These are phyloP conservation scores for Huntiella abstrusa DNA, from an alignment of 2,329 filamentous ascomycete genomes.

Conservation along the genomic window DNA sequence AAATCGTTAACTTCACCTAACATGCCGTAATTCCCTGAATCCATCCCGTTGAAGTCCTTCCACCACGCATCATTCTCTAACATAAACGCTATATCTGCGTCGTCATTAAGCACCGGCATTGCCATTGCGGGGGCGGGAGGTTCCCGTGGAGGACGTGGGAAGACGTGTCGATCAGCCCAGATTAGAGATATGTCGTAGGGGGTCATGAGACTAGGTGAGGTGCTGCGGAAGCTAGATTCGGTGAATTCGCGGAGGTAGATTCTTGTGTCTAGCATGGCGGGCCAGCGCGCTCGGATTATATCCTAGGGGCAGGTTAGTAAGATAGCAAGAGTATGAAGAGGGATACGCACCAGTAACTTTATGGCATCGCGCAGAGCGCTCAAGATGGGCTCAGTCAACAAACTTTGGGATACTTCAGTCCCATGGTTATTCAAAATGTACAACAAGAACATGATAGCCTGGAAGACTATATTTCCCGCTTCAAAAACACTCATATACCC, in stretches of 20 bases:
- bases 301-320: background rate
- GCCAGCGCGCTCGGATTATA: background rate
- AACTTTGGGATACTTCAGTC: background rate
- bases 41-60: no score
- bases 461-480: slow-evolving; percentile 5
- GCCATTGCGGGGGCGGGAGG: no score
- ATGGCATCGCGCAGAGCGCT: background rate
- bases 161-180: no score
- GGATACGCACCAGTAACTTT: background rate
- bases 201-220: background rate
- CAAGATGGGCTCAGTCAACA: background rate
- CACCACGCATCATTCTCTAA: no score
- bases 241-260: slow-evolving; percentile 12
- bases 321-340: background rate
- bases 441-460: slow-evolving; percentile 4
- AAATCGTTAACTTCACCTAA: no score
- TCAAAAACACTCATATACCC: slow-evolving; percentile 7
- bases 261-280: slow-evolving; percentile 6
- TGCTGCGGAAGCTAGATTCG: slow-evolving; percentile 10
- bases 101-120: no score
- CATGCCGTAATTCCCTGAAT: no score
- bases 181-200: no score
- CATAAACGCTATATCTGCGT: no score
- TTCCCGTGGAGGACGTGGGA: no score
- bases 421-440: slow-evolving; percentile 6